phyloP scores from a whole-genome alignment of 345 rosid genomes.

The Moringa oleifera region DNA sequence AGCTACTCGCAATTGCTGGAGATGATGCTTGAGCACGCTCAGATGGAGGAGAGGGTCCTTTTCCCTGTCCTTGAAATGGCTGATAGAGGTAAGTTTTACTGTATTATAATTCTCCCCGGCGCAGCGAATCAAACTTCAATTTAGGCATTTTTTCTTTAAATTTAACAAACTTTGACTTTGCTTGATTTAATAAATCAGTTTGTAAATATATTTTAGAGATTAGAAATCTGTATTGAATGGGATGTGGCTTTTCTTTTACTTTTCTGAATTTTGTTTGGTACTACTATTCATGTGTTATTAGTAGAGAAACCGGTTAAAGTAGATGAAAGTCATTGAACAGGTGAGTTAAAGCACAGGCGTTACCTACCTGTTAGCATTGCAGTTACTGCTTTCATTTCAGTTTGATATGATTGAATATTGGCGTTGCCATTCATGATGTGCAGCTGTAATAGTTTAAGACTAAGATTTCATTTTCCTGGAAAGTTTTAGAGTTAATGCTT shows the following conservation, averaged over 20 bases:
- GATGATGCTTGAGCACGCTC: conserved; percentile 72
- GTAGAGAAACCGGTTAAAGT: neutral
- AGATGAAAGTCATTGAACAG: neutral
- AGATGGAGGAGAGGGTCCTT: conserved; percentile 67
- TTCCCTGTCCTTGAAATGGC: conserved; percentile 60
- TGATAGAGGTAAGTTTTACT: conserved; percentile 43
- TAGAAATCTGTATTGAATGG: no score
- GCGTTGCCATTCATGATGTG: no score
- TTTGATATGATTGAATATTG: no score
- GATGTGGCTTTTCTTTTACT: no score
- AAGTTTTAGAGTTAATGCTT: neutral
- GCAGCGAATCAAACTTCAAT: neutral
- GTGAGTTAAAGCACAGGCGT: neutral
- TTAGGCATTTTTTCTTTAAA: no score
- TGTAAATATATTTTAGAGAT: no score
- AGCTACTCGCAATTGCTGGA: conserved; percentile 52
- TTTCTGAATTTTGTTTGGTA: no score
- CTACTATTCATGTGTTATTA: no score
- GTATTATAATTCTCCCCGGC: neutral
- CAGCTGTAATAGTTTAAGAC: no score
- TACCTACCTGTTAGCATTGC: neutral
- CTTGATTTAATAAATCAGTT: no score
- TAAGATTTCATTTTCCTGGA: no score
- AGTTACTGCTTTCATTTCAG: neutral
- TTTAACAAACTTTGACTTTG: no score